Evolutionary conservation across 2,329 filamentous ascomycete species (phyloP).

Genomic region (Sclerotinia nivalis): DNA sequence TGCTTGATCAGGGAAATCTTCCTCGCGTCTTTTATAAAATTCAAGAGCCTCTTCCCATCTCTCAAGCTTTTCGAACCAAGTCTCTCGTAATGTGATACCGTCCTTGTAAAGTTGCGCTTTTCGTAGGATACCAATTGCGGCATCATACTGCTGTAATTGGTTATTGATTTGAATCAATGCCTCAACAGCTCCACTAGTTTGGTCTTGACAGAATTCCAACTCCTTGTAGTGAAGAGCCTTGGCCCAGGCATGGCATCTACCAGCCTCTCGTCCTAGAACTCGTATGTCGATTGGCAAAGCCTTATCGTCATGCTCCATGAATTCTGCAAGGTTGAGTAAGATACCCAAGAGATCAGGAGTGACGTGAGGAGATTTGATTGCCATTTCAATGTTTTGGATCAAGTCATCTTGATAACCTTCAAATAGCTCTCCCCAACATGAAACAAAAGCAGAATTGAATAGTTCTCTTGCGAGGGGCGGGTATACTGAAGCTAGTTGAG

Average conservation of each 20-base stretch:
- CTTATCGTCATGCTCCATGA: slow-evolving; percentile 99
- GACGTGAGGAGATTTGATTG: slow-evolving; percentile 92
- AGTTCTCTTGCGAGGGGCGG: slow-evolving; percentile 87
- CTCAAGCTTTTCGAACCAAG: slow-evolving; percentile 98
- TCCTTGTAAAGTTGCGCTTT: slow-evolving; percentile 96
- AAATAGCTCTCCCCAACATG: slow-evolving; percentile 97
- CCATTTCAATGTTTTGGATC: slow-evolving; percentile 91
- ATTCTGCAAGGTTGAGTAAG: slow-evolving; percentile 93
- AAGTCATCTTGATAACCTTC: slow-evolving; percentile 97
- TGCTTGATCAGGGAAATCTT: slow-evolving; percentile 69
- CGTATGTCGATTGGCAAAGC: slow-evolving; percentile 96
- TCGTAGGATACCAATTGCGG: slow-evolving; percentile 93
- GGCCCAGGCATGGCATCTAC: slow-evolving; percentile 94
- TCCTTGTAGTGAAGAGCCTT: slow-evolving; percentile 99
- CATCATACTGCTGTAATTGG: slow-evolving; percentile 96
- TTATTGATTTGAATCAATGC: slow-evolving; percentile 99
- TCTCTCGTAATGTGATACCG: slow-evolving; percentile 89
- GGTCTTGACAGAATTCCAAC: slow-evolving; percentile 95
- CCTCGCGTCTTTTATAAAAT: slow-evolving; percentile 86
- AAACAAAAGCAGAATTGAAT: slow-evolving; percentile 98
- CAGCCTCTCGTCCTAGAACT: slow-evolving; percentile 89
- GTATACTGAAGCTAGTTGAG: slow-evolving; percentile 86
- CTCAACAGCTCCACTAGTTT: slow-evolving; percentile 92
- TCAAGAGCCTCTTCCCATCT: slow-evolving; percentile 96
- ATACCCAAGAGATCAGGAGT: slow-evolving; percentile 94